Base-by-base conservation (phyloP, 495 filamentous ascomycete species). In the Sphaerosporella brunnea region DNA sequence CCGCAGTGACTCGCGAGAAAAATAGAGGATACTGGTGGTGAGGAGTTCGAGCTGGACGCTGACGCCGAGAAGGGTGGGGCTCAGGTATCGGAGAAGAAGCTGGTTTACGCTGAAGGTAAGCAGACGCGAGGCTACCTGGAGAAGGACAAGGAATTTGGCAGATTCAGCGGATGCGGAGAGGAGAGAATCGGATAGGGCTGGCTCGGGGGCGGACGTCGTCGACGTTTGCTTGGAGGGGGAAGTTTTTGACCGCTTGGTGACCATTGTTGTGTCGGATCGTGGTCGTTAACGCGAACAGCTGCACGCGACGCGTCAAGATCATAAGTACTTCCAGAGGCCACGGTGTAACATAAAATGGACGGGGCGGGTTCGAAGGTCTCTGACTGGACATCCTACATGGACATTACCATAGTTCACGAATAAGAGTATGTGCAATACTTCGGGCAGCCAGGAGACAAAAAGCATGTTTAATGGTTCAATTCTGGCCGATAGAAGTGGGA, bases 101-200 rank as follows among this genome's bases (percentile, higher is more conserved):
- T 96, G 86, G 68, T 96, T 96, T 47, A 87, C 77, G 36, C 74
- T 62, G 63, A 99, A 99, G 21, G 90, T 95, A 50, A 94, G 66
- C 35, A 79, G 73, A 40, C 88, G 79, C 11, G 86, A 94, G 28
- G 66, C 66, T 54, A 96, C 67, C 62, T 94, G 88, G 16, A 93
- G 74, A 42, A 84, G 66, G 56, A 99, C 86, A 47, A 99, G 71
- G 51, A 86, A 74, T 8, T 81, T 82, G 20, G 85, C 87, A 16
- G 84, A 85, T 39, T 72, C 65, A 16, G 73, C 71, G 4, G 81
- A 77, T 19, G 66, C 62, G 1, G 67, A 66, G 21, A 72, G 60
- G 30, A 67, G 54, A 16, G 65, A 54, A 43, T 51, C n/a, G n/a
- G n/a, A n/a, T n/a, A n/a, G n/a, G n/a, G n/a, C n/a, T n/a, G n/a